These are phyloP conservation scores for Solanum sparsipilum DNA, from an alignment of 257 asterid genomes.

Conservation along the genomic window DNA sequence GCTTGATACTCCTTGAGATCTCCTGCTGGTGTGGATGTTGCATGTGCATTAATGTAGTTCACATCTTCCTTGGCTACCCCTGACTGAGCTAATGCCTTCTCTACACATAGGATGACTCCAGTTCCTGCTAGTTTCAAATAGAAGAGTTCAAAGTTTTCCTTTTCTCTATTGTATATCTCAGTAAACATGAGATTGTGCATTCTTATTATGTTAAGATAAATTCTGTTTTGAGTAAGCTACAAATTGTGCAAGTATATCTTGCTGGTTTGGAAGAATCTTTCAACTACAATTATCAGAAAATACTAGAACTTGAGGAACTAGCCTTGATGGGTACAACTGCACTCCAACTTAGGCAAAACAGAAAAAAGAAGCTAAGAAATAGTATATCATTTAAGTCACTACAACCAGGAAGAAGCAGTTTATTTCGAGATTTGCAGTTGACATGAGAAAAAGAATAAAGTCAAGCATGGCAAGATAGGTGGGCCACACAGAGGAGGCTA, in stretches of 20 bases:
- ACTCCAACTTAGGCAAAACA: neutral
- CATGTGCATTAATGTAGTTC: constrained; percentile 94
- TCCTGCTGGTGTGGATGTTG: constrained; percentile 95
- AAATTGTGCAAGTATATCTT: neutral
- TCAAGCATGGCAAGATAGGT: neutral
- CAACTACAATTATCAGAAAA: neutral
- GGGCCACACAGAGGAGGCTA: neutral
- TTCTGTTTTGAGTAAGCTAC: neutral
- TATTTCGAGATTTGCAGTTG: neutral
- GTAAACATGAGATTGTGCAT: neutral
- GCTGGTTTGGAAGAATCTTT: neutral
- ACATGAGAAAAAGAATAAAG: neutral
- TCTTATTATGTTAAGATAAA: neutral
- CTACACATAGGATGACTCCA: constrained; percentile 81
- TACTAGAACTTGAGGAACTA: neutral
- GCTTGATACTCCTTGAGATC: constrained; percentile 93
- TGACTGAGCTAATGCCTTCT: constrained; percentile 93
- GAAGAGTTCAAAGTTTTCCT: constrained; percentile 5
- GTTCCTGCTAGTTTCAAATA: constrained; percentile 49
- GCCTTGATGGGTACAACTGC: neutral
- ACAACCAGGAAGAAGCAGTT: neutral
- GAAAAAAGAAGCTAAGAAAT: neutral
- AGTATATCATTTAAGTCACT: neutral
- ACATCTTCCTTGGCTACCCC: constrained; percentile 84
- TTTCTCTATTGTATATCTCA: neutral